Conservation (phyloP, 352 stramenopile genomes). For the Globisporangium barbulae region DNA sequence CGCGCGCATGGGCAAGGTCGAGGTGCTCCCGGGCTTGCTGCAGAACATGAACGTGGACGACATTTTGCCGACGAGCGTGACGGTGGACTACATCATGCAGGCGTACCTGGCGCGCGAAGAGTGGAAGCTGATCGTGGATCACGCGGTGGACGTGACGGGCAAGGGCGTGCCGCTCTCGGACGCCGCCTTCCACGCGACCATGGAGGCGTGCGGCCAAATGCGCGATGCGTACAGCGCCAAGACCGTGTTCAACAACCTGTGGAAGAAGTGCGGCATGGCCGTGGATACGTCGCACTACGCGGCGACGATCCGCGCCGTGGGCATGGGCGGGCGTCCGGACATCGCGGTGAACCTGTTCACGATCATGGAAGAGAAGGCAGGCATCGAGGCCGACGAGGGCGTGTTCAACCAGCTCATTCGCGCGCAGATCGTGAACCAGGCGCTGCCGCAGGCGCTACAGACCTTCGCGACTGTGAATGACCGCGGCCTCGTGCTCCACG, state of each 20-base stretch:
- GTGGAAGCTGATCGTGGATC: constrained; percentile 52
- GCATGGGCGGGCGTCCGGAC: constrained; percentile 55
- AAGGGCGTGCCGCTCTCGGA: constrained; percentile 57
- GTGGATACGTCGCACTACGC: constrained; percentile 44
- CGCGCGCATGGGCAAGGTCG: constrained; percentile 77
- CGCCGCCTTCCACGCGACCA: constrained; percentile 66
- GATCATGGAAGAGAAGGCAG: constrained; percentile 56
- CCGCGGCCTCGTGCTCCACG: constrained; percentile 43
- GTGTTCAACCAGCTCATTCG: constrained; percentile 76
- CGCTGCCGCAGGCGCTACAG: constrained; percentile 68
- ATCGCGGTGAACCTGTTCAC: constrained; percentile 52
- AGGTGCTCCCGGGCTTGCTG: constrained; percentile 66
- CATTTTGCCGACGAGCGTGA: constrained; percentile 56
- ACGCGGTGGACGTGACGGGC: constrained; percentile 36
- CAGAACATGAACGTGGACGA: constrained; percentile 78
- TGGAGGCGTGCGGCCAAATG: constrained; percentile 68
- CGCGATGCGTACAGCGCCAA: constrained; percentile 45
- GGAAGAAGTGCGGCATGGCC: constrained; percentile 19
- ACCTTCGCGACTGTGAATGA: constrained; percentile 60
- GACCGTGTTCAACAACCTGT: constrained; percentile 45
- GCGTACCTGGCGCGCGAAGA: constrained; percentile 69
- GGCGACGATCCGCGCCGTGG: constrained; percentile 59
- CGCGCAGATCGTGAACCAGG: constrained; percentile 65
- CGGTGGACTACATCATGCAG: constrained; percentile 80
- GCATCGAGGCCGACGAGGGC: constrained; percentile 37